A percentile compares a stretch with the other conserved stretches of the same genome.
Evolutionary conservation across 257 asterid species (phyloP).

Genomic region (Rehmannia glutinosa): DNA sequence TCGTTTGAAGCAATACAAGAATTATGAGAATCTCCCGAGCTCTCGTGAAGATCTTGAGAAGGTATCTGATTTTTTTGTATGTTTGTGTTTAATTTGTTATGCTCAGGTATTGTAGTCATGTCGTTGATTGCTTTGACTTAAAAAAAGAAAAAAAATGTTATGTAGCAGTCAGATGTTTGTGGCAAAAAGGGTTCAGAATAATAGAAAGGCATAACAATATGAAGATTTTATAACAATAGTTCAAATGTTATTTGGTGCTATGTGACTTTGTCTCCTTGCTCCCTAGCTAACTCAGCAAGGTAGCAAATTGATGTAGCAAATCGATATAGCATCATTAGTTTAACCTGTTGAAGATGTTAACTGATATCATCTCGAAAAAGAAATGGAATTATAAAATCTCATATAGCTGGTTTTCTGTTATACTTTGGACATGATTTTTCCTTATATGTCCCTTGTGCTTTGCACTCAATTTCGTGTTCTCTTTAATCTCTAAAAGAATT

Average conservation of each 20-base stretch:
- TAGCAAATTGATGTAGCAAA: no score
- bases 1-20: conserved; percentile 77
- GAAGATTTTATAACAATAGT: no score
- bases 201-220: no score
- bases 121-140: not conserved
- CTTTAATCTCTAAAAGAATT: no score
- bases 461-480: not conserved
- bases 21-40: conserved; percentile 55
- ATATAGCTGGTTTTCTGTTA: not conserved
- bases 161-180: not conserved
- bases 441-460: not conserved
- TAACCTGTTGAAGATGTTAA: no score
- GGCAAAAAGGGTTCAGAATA: not conserved
- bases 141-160: not conserved
- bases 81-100: not conserved
- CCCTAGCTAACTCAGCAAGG: no score
- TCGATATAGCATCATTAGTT: no score
- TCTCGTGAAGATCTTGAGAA: conserved; percentile 55
- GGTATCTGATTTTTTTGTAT: conserved; percentile 26
- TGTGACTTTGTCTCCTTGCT: not conserved
- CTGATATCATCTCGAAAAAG: not conserved
- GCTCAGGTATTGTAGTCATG: not conserved
- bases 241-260: not conserved
- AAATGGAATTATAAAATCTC: not conserved
- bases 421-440: not conserved